phyloP scores from a whole-genome alignment of 116 monocot species.

The Posidonia oceanica region DNA sequence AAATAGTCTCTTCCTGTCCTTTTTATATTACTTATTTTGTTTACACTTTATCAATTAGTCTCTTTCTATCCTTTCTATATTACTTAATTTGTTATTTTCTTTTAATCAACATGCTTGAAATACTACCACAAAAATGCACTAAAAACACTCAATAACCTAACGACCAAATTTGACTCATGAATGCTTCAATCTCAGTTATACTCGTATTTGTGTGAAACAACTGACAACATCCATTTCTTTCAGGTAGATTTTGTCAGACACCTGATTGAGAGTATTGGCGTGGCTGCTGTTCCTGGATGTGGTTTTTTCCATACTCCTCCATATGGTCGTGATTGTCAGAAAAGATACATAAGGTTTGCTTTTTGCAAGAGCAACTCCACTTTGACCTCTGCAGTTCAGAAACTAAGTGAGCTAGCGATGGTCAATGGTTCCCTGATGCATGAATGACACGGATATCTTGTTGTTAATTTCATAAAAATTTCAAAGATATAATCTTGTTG shows the following conservation, averaged over 20 bases:
- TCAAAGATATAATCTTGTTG: too few relatives aligned
- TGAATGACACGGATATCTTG: not conserved
- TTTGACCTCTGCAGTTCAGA: conserved; percentile 39
- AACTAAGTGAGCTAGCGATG: conserved; percentile 18
- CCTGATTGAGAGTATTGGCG: conserved; percentile 59
- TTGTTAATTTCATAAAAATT: too few relatives aligned
- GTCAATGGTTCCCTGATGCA: not conserved
- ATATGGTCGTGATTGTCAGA: conserved; percentile 16
- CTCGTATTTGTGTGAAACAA: not conserved
- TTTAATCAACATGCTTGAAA: too few relatives aligned
- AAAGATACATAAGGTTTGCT: conserved; percentile 65
- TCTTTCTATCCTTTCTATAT: too few relatives aligned
- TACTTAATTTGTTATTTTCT: too few relatives aligned
- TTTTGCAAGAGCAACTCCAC: conserved; percentile 81
- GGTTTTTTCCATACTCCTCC: conserved; percentile 53
- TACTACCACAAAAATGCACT: too few relatives aligned
- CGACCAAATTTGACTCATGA: too few relatives aligned
- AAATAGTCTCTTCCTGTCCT: too few relatives aligned
- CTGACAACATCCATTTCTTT: conserved; percentile 2
- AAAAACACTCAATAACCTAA: too few relatives aligned
- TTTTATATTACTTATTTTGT: too few relatives aligned
- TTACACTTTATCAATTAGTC: too few relatives aligned
- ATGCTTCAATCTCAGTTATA: too few relatives aligned
- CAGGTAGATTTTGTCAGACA: conserved; percentile 77
- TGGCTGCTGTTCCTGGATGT: conserved; percentile 81